Evolutionary conservation across 768 basidiomycete species (phyloP).

Genomic region (Leccinum olivaceopallidum): DNA sequence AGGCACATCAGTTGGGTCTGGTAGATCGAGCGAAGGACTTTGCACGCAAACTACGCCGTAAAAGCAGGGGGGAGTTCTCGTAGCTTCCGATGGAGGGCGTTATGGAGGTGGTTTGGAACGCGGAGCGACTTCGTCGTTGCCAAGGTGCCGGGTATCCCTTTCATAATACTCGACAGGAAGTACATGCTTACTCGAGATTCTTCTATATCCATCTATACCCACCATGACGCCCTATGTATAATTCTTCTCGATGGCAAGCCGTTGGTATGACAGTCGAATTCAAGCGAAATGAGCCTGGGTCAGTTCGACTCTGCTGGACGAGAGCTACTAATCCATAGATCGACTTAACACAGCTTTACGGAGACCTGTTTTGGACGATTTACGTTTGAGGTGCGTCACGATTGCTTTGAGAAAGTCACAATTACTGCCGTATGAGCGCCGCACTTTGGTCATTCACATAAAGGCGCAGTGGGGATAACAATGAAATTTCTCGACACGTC

Average conservation of each 20-base stretch:
- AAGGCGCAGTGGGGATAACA: conserved; percentile 16
- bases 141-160: conserved; percentile 26
- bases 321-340: conserved; percentile 1
- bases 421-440: conserved; percentile 18
- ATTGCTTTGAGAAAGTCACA: conserved; percentile 14
- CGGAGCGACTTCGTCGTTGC: conserved; percentile 24
- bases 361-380: conserved; percentile 17
- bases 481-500: neutral
- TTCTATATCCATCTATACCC: conserved; percentile 30
- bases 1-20: conserved; percentile 30
- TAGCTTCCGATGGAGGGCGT: conserved; percentile 13
- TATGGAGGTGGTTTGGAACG: conserved; percentile 21
- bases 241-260: conserved; percentile 16
- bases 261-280: conserved; percentile 16
- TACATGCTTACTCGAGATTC: conserved; percentile 17
- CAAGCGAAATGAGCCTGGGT: conserved; percentile 21
- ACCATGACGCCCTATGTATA: conserved; percentile 14
- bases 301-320: conserved; percentile 1
- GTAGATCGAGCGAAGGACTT: conserved; percentile 41
- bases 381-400: conserved; percentile 24
- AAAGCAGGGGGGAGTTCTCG: conserved; percentile 26
- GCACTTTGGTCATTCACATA: conserved; percentile 24
- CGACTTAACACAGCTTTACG: conserved; percentile 15
- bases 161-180: conserved; percentile 15
- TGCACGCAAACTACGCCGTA: conserved; percentile 46